phyloP scores from a whole-genome alignment of 2,329 filamentous ascomycete species.

The Eutypa lata region DNA sequence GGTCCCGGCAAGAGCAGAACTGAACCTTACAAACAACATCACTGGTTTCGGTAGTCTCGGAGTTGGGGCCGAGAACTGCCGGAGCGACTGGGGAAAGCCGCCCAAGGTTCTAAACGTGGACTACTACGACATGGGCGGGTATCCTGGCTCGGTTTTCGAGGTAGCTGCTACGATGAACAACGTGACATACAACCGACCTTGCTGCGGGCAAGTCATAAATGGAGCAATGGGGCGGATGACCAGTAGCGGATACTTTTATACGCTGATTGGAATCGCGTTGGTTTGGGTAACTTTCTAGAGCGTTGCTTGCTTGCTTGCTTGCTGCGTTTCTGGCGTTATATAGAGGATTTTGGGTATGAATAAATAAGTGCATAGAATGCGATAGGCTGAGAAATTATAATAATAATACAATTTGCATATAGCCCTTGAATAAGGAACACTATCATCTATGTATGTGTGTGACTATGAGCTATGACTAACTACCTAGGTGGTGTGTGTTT shows the following conservation, averaged over 20 bases:
- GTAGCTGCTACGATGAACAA: slow-evolving; percentile 69
- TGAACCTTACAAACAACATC: slow-evolving; percentile 70
- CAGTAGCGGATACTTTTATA: neutral
- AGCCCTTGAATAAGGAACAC: no score
- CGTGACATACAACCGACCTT: slow-evolving; percentile 62
- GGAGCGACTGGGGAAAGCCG: slow-evolving; percentile 58
- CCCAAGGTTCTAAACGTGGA: slow-evolving; percentile 82
- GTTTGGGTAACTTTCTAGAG: neutral
- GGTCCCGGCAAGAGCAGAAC: slow-evolving; percentile 66
- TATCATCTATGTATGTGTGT: no score
- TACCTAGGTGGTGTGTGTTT: no score
- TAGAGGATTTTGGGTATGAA: no score
- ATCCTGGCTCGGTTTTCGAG: slow-evolving; percentile 71
- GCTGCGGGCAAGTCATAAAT: slow-evolving; percentile 47
- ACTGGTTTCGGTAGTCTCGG: slow-evolving; percentile 66
- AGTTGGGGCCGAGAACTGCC: slow-evolving; percentile 59
- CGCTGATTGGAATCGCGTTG: neutral
- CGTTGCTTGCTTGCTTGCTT: neutral
- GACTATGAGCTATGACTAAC: no score
- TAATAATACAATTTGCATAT: no score
- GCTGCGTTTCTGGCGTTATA: neutral
- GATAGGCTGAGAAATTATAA: no score
- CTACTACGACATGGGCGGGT: slow-evolving; percentile 72
- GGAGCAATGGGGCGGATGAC: neutral
- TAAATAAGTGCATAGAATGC: no score